A percentile compares a stretch with the other conserved stretches of the same genome.
Evolutionary conservation across 2,329 filamentous ascomycete species (phyloP).

Genomic region (Apiospora pterosperma): DNA sequence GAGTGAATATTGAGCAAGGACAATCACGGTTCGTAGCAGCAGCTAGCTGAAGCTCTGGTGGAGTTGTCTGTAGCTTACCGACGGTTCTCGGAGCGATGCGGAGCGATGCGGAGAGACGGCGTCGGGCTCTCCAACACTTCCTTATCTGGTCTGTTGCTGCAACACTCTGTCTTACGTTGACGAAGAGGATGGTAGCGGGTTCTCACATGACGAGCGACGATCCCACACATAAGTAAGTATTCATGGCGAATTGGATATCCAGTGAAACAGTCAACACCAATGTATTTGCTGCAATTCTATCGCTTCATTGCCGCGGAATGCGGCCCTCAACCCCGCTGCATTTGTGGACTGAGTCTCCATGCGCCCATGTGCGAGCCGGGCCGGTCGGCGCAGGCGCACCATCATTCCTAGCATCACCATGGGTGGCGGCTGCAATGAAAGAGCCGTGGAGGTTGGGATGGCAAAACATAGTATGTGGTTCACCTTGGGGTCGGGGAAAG

Average conservation of each 20-base stretch:
- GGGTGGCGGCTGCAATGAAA: neutral
- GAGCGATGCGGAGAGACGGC: constrained; percentile 1
- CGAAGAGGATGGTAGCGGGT: neutral
- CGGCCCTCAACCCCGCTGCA: constrained; percentile 9
- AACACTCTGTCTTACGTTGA: neutral
- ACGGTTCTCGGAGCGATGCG: constrained; percentile 7
- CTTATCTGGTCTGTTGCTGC: neutral
- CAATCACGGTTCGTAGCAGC: too few relatives aligned
- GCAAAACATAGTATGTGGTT: neutral
- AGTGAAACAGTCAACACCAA: neutral
- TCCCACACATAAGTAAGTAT: neutral
- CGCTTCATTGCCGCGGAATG: neutral
- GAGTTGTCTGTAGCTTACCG: neutral
- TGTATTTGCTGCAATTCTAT: neutral
- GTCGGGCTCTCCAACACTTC: constrained; percentile 4
- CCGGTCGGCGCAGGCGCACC: constrained; percentile 3
- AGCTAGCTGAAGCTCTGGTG: neutral
- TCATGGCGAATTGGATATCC: neutral
- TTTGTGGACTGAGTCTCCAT: neutral
- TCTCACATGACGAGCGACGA: neutral
- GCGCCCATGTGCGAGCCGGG: neutral
- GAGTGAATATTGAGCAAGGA: neutral
- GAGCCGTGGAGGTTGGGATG: neutral
- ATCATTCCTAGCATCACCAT: neutral
- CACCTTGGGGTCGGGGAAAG: neutral